A percentile compares a stretch with the other conserved stretches of the same genome.
These are phyloP conservation scores for Agastache rugosa DNA, from an alignment of 257 asterid genomes.

Conservation along the genomic window DNA sequence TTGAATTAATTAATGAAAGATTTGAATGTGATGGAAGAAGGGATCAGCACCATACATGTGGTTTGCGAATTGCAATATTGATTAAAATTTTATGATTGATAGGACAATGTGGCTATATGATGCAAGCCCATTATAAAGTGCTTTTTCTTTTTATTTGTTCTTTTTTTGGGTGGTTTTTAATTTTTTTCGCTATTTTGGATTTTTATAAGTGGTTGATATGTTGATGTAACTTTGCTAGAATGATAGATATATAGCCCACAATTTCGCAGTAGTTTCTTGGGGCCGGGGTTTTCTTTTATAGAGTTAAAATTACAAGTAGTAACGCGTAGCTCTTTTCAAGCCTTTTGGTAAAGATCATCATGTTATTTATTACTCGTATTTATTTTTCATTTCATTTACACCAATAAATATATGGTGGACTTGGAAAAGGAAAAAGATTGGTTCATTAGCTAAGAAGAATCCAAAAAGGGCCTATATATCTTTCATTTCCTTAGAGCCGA, in stretches of 20 bases:
- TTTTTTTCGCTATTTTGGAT: not conserved
- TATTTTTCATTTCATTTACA: not conserved
- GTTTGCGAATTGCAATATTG: slow-evolving; percentile 35
- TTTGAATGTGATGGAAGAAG: slow-evolving; percentile 26
- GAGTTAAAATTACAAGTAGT: not conserved
- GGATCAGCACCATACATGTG: slow-evolving; percentile 48
- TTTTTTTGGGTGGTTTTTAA: too few relatives aligned
- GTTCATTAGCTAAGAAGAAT: slow-evolving; percentile 15
- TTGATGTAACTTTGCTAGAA: slow-evolving; percentile 51
- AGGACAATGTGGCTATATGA: slow-evolving; percentile 53
- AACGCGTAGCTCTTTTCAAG: not conserved
- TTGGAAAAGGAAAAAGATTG: not conserved
- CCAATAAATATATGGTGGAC: not conserved
- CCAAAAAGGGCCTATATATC: slow-evolving; percentile 17
- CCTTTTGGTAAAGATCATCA: not conserved
- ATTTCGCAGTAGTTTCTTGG: not conserved
- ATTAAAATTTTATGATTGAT: slow-evolving; percentile 42
- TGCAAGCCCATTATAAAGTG: slow-evolving; percentile 57
- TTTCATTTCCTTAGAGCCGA: slow-evolving; percentile 3
- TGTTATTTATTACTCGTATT: not conserved
- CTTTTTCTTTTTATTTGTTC: not conserved
- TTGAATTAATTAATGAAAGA: slow-evolving; percentile 17
- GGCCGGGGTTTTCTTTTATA: not conserved
- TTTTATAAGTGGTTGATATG: slow-evolving; percentile 61
- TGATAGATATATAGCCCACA: slow-evolving; percentile 21